phyloP scores from a whole-genome alignment of 495 filamentous ascomycete genomes.

The Usnea hakonensis region DNA sequence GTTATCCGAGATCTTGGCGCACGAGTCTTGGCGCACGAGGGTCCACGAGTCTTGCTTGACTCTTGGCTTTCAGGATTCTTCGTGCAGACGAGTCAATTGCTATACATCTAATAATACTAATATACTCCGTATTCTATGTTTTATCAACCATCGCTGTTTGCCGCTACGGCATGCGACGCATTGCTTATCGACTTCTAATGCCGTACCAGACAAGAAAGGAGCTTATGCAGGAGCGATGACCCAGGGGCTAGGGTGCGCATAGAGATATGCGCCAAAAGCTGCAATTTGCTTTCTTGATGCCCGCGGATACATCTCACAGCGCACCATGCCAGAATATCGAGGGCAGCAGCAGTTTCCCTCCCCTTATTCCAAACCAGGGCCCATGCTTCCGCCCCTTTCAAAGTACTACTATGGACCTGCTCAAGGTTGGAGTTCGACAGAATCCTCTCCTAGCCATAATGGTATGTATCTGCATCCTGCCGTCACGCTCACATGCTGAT shows the following conservation, averaged over 20 bases:
- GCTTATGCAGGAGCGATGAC: background rate
- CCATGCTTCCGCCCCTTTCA: slow-evolving; percentile 20
- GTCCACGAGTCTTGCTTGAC: no score
- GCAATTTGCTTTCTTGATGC: background rate
- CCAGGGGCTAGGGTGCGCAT: background rate
- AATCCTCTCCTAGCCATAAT: slow-evolving; percentile 21
- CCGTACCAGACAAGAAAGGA: background rate
- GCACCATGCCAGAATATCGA: slow-evolving; percentile 13
- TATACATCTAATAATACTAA: no score
- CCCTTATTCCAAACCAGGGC: slow-evolving; percentile 15
- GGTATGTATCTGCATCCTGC: slow-evolving; percentile 6
- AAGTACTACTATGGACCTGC: slow-evolving; percentile 23
- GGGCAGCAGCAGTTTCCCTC: slow-evolving; percentile 12
- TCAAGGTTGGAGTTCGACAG: slow-evolving; percentile 17
- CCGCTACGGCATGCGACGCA: background rate
- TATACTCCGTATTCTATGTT: no score
- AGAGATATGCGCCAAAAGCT: slow-evolving; percentile 3
- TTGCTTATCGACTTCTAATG: background rate
- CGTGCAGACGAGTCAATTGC: no score
- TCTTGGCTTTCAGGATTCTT: no score
- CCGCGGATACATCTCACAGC: background rate
- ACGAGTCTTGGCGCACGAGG: no score
- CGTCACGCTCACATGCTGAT: background rate
- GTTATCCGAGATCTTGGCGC: no score
- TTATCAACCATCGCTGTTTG: background rate